A percentile compares a stretch with the other conserved stretches of the same genome.
These are phyloP conservation scores for Chaetomium olivaceum DNA, from an alignment of 2,329 filamentous ascomycete species.

Conservation along the genomic window DNA sequence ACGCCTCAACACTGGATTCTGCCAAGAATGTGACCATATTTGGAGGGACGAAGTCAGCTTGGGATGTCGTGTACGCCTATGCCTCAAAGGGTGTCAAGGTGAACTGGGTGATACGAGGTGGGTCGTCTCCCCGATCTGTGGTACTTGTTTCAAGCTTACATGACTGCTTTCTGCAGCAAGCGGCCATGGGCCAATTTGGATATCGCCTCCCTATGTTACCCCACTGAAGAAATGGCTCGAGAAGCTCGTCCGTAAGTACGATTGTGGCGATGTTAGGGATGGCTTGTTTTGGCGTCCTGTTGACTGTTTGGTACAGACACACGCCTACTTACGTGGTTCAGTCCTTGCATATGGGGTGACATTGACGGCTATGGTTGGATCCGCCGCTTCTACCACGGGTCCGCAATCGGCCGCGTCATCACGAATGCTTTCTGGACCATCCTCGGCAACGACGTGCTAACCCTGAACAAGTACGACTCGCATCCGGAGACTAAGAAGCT, in stretches of 20 bases:
- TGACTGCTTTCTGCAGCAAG: constrained; percentile 27
- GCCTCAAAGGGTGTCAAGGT: constrained; percentile 57
- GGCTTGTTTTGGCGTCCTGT: not conserved
- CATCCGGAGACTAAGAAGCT: constrained; percentile 56
- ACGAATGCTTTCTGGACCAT: constrained; percentile 60
- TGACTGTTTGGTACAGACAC: constrained; percentile 45
- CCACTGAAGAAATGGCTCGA: constrained; percentile 69
- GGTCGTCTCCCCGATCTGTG: constrained; percentile 4
- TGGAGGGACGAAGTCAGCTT: constrained; percentile 65
- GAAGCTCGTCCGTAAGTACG: constrained; percentile 56
- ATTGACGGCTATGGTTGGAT: constrained; percentile 60
- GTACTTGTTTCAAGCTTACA: not conserved
- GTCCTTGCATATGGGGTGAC: constrained; percentile 70
- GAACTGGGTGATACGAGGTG: constrained; percentile 60
- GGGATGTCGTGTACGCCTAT: constrained; percentile 64
- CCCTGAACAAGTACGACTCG: constrained; percentile 54
- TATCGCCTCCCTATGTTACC: constrained; percentile 63
- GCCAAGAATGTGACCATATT: constrained; percentile 55
- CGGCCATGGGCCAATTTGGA: constrained; percentile 60
- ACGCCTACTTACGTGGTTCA: constrained; percentile 71
- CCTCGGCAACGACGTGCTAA: constrained; percentile 56
- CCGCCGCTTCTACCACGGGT: constrained; percentile 59
- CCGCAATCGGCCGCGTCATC: constrained; percentile 55
- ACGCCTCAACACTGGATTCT: constrained; percentile 44
- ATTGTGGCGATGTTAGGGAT: not conserved